phyloP scores from a whole-genome alignment of 2,329 filamentous ascomycete genomes.

The Sporothrix curviconia region DNA sequence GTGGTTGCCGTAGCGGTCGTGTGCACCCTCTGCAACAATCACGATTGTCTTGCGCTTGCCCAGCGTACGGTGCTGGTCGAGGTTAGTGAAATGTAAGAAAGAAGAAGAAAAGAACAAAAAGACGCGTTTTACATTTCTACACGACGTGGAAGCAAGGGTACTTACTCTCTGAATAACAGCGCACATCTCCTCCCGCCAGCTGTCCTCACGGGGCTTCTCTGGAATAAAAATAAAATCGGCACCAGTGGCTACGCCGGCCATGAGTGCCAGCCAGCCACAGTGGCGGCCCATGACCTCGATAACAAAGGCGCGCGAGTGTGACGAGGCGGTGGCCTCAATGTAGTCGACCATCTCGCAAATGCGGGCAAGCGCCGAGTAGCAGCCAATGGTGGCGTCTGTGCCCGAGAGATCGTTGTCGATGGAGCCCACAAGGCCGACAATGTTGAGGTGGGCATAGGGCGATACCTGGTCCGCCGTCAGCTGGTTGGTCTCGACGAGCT shows the following conservation, averaged over 20 bases:
- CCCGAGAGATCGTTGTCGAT: constrained; percentile 98
- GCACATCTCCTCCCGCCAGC: constrained; percentile 89
- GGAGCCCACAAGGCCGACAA: constrained; percentile 90
- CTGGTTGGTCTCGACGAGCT: constrained; percentile 70
- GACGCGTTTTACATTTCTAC: too few relatives aligned
- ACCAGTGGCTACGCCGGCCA: constrained; percentile 90
- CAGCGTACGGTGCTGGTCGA: constrained; percentile 65
- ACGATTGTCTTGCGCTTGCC: constrained; percentile 98
- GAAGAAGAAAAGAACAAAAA: constrained; percentile 10
- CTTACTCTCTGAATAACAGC: constrained; percentile 62
- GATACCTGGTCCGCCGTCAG: constrained; percentile 64
- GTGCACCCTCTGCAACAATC: constrained; percentile 91
- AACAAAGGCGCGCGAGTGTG: constrained; percentile 92
- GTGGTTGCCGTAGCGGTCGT: constrained; percentile 75
- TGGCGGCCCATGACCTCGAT: constrained; percentile 98
- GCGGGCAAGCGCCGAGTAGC: constrained; percentile 84
- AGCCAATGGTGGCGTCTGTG: constrained; percentile 95
- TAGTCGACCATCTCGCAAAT: constrained; percentile 96
- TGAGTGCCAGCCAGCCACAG: constrained; percentile 94
- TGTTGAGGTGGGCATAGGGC: constrained; percentile 82
- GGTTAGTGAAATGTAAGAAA: constrained; percentile 21
- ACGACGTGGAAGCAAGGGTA: too few relatives aligned
- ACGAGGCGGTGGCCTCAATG: constrained; percentile 90
- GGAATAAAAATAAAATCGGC: constrained; percentile 97
- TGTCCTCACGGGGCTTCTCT: constrained; percentile 78